Evolutionary conservation across 2,329 filamentous ascomycete genomes (phyloP).

Genomic region (Penicillium oxalicum): DNA sequence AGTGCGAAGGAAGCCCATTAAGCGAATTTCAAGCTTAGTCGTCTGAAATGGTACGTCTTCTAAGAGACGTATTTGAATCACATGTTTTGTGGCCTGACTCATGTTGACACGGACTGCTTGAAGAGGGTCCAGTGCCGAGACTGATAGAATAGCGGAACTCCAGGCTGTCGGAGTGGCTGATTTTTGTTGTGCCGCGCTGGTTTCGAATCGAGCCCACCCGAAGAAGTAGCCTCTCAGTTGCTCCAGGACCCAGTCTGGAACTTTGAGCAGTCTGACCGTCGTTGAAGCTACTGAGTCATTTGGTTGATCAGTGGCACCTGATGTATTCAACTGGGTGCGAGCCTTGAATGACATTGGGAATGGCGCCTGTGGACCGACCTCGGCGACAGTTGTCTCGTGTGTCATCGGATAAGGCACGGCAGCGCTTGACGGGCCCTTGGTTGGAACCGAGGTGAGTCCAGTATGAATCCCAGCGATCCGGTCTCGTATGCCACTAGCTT

Average conservation of each 20-base stretch:
- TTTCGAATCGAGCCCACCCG: slow-evolving; percentile 52
- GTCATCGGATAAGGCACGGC: slow-evolving; percentile 23
- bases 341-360: slow-evolving; percentile 27
- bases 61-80: slow-evolving; percentile 33
- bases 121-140: slow-evolving; percentile 42
- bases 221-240: slow-evolving; percentile 59
- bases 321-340: slow-evolving; percentile 4
- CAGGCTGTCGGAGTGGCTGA: slow-evolving; percentile 40
- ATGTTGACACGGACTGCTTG: slow-evolving; percentile 44
- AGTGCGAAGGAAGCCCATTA: slow-evolving; percentile 57
- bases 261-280: slow-evolving; percentile 46
- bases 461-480: slow-evolving; percentile 28
- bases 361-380: slow-evolving; percentile 29
- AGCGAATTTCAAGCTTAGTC: slow-evolving; percentile 47
- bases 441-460: slow-evolving; percentile 33
- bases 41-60: slow-evolving; percentile 20
- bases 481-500: slow-evolving; percentile 24
- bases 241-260: slow-evolving; percentile 49
- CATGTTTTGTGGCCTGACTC: slow-evolving; percentile 47
- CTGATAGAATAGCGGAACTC: slow-evolving; percentile 55
- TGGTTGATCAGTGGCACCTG: slow-evolving; percentile 25
- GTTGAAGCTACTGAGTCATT: slow-evolving; percentile 40
- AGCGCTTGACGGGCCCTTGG: slow-evolving; percentile 3
- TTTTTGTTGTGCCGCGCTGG: slow-evolving; percentile 26
- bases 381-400: slow-evolving; percentile 10